Percentiles rank a stretch among this genome's conserved stretches.
These are phyloP conservation scores for Verticillium tricorpus DNA, from an alignment of 2,329 filamentous ascomycete species.

Conservation along the genomic window DNA sequence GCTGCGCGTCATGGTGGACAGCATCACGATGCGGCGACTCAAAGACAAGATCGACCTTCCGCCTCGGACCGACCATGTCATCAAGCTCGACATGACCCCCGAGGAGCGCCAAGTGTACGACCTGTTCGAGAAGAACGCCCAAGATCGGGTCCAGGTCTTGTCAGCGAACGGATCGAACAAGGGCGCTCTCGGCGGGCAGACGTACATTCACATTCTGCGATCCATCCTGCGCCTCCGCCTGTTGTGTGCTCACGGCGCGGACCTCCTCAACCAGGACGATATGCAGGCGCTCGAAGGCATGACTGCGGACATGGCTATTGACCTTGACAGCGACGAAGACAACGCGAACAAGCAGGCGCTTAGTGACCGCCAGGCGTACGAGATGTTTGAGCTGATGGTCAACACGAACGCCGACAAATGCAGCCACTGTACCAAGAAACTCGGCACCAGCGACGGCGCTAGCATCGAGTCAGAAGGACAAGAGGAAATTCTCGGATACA, in stretches of 20 bases:
- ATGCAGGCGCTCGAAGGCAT: conserved; percentile 74
- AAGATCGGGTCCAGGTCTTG: conserved; percentile 74
- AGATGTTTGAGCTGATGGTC: conserved; percentile 78
- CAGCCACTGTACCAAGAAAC: conserved; percentile 60
- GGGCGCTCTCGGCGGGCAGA: conserved; percentile 70
- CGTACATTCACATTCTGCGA: conserved; percentile 91
- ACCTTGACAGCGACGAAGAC: conserved; percentile 74
- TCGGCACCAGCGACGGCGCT: conserved; percentile 52
- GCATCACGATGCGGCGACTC: conserved; percentile 84
- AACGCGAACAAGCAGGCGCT: conserved; percentile 50
- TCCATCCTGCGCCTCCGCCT: conserved; percentile 85
- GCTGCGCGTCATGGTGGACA: conserved; percentile 84
- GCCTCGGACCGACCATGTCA: conserved; percentile 64
- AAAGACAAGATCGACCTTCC: conserved; percentile 90
- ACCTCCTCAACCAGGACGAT: conserved; percentile 81
- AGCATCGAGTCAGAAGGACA: conserved; percentile 55
- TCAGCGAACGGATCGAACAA: conserved; percentile 40
- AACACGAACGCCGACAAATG: conserved; percentile 77
- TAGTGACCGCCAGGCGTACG: conserved; percentile 70
- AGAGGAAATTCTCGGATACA: conserved; percentile 65
- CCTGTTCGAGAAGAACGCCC: conserved; percentile 76
- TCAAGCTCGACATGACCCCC: conserved; percentile 69
- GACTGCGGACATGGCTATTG: conserved; percentile 81
- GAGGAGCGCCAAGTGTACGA: conserved; percentile 78
- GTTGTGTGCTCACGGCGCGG: conserved; percentile 90